Evolutionary conservation across 306 rosid species (phyloP), one percentile per base, ranked within the genome.

Genomic region (Astragalus membranaceus): DNA sequence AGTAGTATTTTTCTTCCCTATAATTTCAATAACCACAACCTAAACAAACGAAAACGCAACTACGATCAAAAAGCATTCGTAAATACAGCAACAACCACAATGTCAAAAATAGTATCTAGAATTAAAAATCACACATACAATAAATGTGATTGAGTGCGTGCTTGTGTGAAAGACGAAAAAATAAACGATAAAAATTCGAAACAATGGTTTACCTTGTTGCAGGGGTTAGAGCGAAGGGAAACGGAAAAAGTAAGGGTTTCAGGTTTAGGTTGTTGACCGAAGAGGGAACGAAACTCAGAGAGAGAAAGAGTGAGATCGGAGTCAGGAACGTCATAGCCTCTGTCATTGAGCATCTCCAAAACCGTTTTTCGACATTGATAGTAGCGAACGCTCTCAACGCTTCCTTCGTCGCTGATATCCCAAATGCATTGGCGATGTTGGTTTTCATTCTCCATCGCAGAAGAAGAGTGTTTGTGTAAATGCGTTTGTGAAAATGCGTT

Each of bases 261-360:
- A 1, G 52, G 75, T 61, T 86, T 44, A 0, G 91, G 88, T 2
- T 55, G 8, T 16, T 67, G 9, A 15, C 91, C 83, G 6, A 69
- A 86, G 10, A 13, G 47, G n/a, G 74, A 30, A 5, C 72, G 85
- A 58, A 83, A 86, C 5, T 79, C 78, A 2, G 30, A 1, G n/a
- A 83, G 78, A 0, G 91, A 60, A 20, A 62, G 74, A 62, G 75
- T 36, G 15, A 86, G 73, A 10, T 83, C 83, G 0, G 76, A 35
- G 16, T 56, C 57, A 1, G 75, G 39, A 14, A 86, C 88, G n/a
- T 41, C 73, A 73, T 81, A 86, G 58, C 91, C 85, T 52, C 88
- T 77, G 47, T 81, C 91, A 0, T 4, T 42, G 3, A 86, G 86
- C 91, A 86, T 83, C 13, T 86, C 88, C 44, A 69, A 6, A 15